A percentile compares a stretch with the other conserved stretches of the same genome.
Conservation (phyloP, 192 early-diverging fungal genomes). For the Chytriomyces sp. region DNA sequence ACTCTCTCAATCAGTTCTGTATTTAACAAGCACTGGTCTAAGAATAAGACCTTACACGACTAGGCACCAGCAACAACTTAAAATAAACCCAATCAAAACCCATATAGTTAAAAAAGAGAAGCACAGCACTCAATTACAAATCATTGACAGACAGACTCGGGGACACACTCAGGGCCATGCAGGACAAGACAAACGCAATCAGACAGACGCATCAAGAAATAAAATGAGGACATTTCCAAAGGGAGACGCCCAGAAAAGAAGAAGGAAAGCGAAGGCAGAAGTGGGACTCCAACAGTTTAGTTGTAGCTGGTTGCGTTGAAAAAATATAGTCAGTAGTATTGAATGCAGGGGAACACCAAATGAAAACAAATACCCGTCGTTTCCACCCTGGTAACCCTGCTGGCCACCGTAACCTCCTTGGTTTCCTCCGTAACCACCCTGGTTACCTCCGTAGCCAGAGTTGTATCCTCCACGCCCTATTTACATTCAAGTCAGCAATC, state of each 20-base stretch:
- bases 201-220: not conserved
- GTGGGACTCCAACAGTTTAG: not conserved
- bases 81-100: not conserved
- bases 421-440: conserved; percentile 39
- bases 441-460: conserved; percentile 4
- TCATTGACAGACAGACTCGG: not conserved
- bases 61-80: not conserved
- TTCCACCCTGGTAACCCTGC: conserved; percentile 18
- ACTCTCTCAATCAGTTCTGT: not conserved
- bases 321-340: not conserved
- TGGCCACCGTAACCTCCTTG: conserved; percentile 28
- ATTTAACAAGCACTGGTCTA: not conserved
- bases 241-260: not conserved
- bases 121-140: not conserved
- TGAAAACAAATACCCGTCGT: conserved; percentile 24
- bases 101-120: not conserved
- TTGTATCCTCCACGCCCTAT: conserved; percentile 12
- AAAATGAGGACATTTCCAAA: not conserved
- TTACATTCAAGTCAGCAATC: not conserved
- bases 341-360: not conserved
- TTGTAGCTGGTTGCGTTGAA: conserved; percentile 16
- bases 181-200: conserved; percentile 7
- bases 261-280: conserved; percentile 4
- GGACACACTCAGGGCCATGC: not conserved
- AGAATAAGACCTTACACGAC: conserved; percentile 3